Evolutionary conservation across 1,284 basidiomycete species (phyloP), one percentile per base, ranked within the genome.

Genomic region (Ganoderma lingzhi): DNA sequence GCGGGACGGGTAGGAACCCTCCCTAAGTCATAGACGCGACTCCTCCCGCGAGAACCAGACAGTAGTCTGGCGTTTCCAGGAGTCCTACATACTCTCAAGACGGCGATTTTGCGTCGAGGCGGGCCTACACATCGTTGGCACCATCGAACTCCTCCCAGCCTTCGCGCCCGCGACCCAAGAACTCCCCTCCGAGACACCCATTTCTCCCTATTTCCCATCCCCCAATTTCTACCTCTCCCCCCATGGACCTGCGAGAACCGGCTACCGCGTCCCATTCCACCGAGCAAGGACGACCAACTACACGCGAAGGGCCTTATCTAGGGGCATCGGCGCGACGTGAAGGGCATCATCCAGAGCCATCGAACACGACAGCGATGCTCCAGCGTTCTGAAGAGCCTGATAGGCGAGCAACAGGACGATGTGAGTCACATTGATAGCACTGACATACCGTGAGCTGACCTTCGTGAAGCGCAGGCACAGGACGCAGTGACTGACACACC

Each of bases 1-100:
- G 53, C 12, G 53, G 14, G 53, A 55, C 53, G 53, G 53, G 53
- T 32, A 55, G 53, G 10, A 55, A 55, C 53, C 53, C 53, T 32
- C 53, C 28, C 53, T 55, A 28, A 28, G 53, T 55, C 53, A 30
- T 32, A 17, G 53, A 55, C 15, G 30, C 53, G 53, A 55, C 30
- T 6, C 53, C 53, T 56, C 55, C 55, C 10, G 28, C 55, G 30
- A 56, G 55, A 56, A 32, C 55, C 55, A 56, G 30, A 56, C 55
- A 56, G 55, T 35, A 3, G 14, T 56, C 55, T 56, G 55, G 55
- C 55, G 30, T 4, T 1, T 35, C 55, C 28, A 1, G 28, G 30
- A 56, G 30, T 35, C 30, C 30, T 56, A 8, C 14, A 0, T n/a
- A 17, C 44, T 15, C 44, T 48, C 45, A 48, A 48, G n/a, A 23